Conservation (phyloP, 2,329 filamentous ascomycete species). For the Clarireedia paspali region DNA sequence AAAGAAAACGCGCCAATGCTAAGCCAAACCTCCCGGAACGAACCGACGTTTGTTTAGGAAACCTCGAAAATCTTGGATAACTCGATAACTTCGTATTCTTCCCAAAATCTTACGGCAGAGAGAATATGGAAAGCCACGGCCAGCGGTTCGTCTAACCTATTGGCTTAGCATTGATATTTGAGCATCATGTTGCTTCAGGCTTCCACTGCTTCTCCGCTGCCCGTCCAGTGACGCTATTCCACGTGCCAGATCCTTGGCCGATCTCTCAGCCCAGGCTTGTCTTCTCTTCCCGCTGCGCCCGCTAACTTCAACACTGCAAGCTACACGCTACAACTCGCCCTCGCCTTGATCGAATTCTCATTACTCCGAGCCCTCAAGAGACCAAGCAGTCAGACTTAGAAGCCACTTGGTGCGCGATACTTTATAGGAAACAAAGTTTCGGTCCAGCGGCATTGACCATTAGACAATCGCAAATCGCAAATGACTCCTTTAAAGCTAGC, state of each 20-base stretch:
- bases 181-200: neutral
- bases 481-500: no score
- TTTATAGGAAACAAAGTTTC: neutral
- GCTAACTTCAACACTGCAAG: no score
- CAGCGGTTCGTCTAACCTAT: constrained; percentile 7
- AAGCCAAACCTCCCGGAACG: neutral
- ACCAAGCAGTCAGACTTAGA: no score
- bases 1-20: neutral
- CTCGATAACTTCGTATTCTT: no score
- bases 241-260: neutral
- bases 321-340: no score
- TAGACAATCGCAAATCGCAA: no score
- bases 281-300: neutral
- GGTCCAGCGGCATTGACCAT: neutral
- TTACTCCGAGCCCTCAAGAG: no score
- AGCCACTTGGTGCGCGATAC: neutral
- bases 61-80: neutral
- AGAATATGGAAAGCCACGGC: neutral
- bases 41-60: neutral
- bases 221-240: neutral
- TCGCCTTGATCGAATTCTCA: no score
- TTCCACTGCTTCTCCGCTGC: neutral
- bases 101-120: neutral
- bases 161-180: neutral
- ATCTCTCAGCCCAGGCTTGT: no score